A percentile compares a stretch with the other conserved stretches of the same genome.
Conservation (phyloP, 2,329 filamentous ascomycete genomes). For the Nothophaeocryptopus gaeumannii region DNA sequence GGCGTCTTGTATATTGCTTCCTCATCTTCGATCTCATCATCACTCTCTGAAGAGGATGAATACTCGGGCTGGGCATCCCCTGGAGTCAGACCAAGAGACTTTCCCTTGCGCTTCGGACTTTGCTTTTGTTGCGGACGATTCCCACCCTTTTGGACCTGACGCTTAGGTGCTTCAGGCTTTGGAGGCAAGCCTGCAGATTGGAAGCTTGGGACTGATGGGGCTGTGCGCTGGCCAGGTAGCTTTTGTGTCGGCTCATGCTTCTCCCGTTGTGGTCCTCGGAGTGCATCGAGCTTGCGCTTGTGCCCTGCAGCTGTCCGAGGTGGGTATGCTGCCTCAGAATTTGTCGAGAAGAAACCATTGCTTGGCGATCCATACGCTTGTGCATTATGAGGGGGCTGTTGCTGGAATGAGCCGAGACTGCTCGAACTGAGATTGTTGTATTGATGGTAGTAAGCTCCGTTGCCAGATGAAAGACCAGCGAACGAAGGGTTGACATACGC, state of each 20-base stretch:
- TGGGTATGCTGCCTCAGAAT: conserved; percentile 1
- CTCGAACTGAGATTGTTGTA: no score
- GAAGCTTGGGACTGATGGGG: conserved; percentile 35
- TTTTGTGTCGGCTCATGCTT: conserved; percentile 11
- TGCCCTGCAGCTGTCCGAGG: conserved; percentile 27
- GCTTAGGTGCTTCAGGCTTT: neutral
- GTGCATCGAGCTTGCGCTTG: conserved; percentile 35
- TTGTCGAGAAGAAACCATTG: no score
- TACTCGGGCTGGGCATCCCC: conserved; percentile 17
- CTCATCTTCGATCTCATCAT: conserved; percentile 68
- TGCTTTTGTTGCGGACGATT: neutral
- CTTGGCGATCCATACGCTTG: neutral
- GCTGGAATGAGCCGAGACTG: neutral
- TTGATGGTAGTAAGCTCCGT: neutral
- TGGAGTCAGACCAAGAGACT: conserved; percentile 69
- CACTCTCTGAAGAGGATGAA: conserved; percentile 28
- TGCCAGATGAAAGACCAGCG: neutral
- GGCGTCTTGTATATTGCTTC: conserved; percentile 50
- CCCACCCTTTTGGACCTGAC: no score
- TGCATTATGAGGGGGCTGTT: neutral
- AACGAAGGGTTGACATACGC: conserved; percentile 33
- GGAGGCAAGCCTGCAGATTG: conserved; percentile 25
- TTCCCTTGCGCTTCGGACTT: conserved; percentile 55
- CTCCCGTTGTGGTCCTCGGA: conserved; percentile 21
- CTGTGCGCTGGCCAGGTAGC: conserved; percentile 18